A percentile compares a stretch with the other conserved stretches of the same genome.
These are phyloP conservation scores for Scalesia atractyloides DNA, from an alignment of 129 eudicot species.

Conservation along the genomic window DNA sequence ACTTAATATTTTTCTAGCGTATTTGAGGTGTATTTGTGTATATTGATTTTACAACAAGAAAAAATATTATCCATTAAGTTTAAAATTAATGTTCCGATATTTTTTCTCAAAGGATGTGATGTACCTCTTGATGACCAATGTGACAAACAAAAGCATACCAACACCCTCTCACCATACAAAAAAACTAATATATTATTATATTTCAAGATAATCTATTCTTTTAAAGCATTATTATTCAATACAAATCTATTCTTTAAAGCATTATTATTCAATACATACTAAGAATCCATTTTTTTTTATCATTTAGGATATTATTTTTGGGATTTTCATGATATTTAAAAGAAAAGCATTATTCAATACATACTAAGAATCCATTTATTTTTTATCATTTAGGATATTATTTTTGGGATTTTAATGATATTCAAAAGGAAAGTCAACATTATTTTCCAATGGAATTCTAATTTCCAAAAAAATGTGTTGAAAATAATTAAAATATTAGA, in stretches of 20 bases:
- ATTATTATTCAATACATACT: no score
- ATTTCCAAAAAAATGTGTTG: slow-evolving; percentile 17
- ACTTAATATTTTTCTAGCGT: neutral
- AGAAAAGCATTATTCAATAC: slow-evolving; percentile 15
- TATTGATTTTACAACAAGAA: neutral
- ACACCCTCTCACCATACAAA: slow-evolving; percentile 12
- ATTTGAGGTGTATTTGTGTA: neutral
- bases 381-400: slow-evolving; percentile 16
- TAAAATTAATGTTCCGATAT: neutral
- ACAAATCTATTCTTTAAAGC: neutral
- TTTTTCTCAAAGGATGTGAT: slow-evolving; percentile 11
- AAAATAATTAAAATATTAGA: neutral
- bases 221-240: neutral
- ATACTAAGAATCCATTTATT: neutral
- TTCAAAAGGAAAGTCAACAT: slow-evolving; percentile 34
- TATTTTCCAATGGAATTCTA: slow-evolving; percentile 15
- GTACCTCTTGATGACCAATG: slow-evolving; percentile 15
- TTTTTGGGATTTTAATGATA: slow-evolving; percentile 16
- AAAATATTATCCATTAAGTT: neutral
- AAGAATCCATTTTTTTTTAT: slow-evolving; percentile 8
- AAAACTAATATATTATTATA: neutral
- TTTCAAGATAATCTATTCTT: slow-evolving; percentile 20
- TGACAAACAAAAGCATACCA: slow-evolving; percentile 27
- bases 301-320: slow-evolving; percentile 16
- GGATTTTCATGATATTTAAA: slow-evolving; percentile 1